These are phyloP conservation scores for Amaranthus palmeri DNA, from an alignment of 148 eudicot genomes.

Conservation along the genomic window DNA sequence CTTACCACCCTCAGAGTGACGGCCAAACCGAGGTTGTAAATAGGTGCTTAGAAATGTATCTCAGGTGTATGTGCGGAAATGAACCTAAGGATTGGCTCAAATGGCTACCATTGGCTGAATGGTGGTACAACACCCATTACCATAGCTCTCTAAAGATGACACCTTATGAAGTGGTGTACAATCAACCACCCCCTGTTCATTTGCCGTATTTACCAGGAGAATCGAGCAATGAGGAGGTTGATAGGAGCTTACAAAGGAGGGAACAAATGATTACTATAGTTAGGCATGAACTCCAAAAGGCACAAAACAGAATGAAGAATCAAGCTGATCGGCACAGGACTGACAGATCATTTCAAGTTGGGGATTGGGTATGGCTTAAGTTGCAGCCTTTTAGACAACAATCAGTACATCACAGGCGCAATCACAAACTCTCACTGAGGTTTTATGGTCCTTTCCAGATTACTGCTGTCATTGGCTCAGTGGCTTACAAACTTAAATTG, in stretches of 20 bases:
- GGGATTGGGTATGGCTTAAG: constrained; percentile 1
- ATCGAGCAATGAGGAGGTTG: background rate
- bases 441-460: constrained; percentile 5
- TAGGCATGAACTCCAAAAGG: too few species aligned
- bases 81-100: background rate
- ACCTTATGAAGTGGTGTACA: background rate
- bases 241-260: too few species aligned
- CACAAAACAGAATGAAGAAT: constrained; percentile 1
- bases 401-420: background rate
- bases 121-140: background rate
- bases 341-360: background rate
- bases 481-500: constrained; percentile 4
- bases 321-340: background rate
- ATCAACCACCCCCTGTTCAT: background rate
- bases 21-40: background rate
- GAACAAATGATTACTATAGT: too few species aligned
- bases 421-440: background rate
- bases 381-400: background rate
- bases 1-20: background rate
- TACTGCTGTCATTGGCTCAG: background rate
- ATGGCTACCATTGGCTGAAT: background rate
- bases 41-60: background rate
- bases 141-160: too few species aligned
- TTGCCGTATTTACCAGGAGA: background rate
- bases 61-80: background rate